Evolutionary conservation across 257 asterid genomes (phyloP).

Genomic region (Nicotiana benthamiana): DNA sequence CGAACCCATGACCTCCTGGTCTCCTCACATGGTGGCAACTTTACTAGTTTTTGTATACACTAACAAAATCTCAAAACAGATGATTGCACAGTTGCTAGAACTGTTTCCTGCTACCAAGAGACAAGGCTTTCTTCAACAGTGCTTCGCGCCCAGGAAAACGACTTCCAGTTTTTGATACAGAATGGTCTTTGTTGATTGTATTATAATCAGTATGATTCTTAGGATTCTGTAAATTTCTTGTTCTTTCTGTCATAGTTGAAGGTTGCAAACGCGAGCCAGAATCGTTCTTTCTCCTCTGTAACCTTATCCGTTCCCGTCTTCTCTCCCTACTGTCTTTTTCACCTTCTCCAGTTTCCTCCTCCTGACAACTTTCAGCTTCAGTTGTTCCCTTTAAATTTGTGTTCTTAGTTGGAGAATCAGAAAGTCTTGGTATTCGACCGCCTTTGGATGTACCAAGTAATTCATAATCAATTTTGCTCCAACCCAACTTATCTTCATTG

Average conservation of each 20-base stretch:
- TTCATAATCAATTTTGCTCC: constrained; percentile 62
- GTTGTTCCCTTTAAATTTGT: neutral
- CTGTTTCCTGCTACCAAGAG: neutral
- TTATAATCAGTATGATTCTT: neutral
- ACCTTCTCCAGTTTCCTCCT: neutral
- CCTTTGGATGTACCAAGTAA: constrained; percentile 71
- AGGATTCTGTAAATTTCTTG: too few relatives aligned
- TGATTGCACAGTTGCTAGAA: neutral
- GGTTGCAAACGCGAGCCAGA: neutral
- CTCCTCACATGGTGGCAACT: too few relatives aligned
- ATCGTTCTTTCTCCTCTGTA: constrained; percentile 16
- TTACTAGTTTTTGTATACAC: too few relatives aligned
- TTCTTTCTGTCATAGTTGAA: neutral
- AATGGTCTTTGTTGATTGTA: neutral
- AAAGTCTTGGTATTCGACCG: constrained; percentile 59
- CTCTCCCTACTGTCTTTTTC: neutral
- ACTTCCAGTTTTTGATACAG: neutral
- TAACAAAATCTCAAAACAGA: too few relatives aligned
- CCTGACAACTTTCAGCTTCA: too few relatives aligned
- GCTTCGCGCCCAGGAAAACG: constrained; percentile 68
- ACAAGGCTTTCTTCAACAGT: constrained; percentile 30
- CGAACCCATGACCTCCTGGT: too few relatives aligned
- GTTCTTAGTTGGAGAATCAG: neutral
- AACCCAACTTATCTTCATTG: constrained; percentile 54
- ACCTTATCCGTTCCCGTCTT: constrained; percentile 46